Evolutionary conservation across 2,329 filamentous ascomycete genomes (phyloP), one percentile per base, ranked within the genome.

Genomic region (Pseudonectria buxi): DNA sequence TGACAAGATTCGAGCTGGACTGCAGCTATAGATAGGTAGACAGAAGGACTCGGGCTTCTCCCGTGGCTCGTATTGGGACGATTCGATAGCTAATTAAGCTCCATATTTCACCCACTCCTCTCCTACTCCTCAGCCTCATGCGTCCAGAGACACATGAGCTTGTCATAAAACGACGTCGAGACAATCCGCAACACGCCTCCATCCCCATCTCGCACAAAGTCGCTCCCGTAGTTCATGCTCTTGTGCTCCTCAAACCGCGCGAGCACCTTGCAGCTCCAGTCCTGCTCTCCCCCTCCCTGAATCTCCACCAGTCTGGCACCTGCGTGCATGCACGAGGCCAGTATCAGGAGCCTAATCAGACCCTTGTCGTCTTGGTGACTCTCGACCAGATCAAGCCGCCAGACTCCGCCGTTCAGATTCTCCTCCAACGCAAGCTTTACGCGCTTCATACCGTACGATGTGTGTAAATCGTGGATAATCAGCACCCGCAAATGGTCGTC

Each of bases 141-240:
- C 28, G 67, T 57, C 83, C 84, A 89, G 2, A 85, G 49, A 57
- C 81, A 86, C 24, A 88, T 51, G 30, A 81, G 57, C 52, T 71
- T 76, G 57, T 88, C 83, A 46, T 88, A 88, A 48, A 88, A 89
- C 55, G 83, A 88, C 1, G 81, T 86, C 14, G 81, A 84, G 2
- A 87, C 65, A 47, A 79, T 74, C 14, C 65, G 47, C 25, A 69
- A 37, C 6, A 62, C 36, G 4, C 41, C 37, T 1, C 39, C 47
- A 34, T 53, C 49, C 6, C 35, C 33, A 15, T 37, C 51, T 2
- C 70, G 70, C 45, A 74, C 69, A 39, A 78, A 74, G 59, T 89
- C 88, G 49, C 83, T 86, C 6, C 83, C 89, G 57, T 96, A 96
- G 53, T 94, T 95, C 87, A 95, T 95, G 57, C 87, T 95, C 62